Percentiles rank a stretch among this genome's conserved stretches.
These are phyloP conservation scores for Pseudozyma hubeiensis DNA, from an alignment of 1,284 basidiomycete species.

Conservation along the genomic window DNA sequence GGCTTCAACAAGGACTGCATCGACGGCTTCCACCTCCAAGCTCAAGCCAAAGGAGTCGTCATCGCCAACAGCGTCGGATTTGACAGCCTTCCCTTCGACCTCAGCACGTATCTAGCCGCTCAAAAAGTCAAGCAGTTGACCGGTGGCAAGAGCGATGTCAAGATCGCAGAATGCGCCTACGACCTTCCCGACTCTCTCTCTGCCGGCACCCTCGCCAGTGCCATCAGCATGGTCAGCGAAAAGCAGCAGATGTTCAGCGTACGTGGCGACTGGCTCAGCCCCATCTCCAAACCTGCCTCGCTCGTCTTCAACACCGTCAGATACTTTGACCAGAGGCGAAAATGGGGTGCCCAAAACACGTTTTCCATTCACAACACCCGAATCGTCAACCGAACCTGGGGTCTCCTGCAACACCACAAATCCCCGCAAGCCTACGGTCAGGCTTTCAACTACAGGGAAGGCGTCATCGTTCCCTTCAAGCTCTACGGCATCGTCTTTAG, in stretches of 20 bases:
- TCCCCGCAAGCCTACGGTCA: constrained; percentile 46
- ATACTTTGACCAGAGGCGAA: constrained; percentile 71
- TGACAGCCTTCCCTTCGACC: constrained; percentile 76
- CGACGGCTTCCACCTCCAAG: constrained; percentile 75
- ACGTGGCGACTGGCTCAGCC: constrained; percentile 41
- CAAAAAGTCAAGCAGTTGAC: constrained; percentile 71
- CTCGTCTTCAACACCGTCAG: constrained; percentile 71
- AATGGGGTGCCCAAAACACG: constrained; percentile 75
- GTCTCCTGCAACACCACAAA: constrained; percentile 73
- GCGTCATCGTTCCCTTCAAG: constrained; percentile 71
- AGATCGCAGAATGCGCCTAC: constrained; percentile 68
- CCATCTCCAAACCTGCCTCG: constrained; percentile 63
- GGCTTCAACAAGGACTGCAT: constrained; percentile 72
- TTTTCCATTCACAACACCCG: constrained; percentile 77
- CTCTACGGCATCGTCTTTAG: constrained; percentile 71
- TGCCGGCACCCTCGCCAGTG: constrained; percentile 78
- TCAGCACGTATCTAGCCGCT: constrained; percentile 74
- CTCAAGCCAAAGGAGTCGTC: constrained; percentile 76
- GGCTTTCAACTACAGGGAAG: constrained; percentile 82
- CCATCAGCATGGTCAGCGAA: constrained; percentile 70
- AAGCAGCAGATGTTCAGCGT: constrained; percentile 24
- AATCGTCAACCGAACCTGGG: constrained; percentile 83
- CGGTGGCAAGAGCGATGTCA: constrained; percentile 61
- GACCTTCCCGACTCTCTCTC: constrained; percentile 74
- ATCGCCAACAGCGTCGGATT: constrained; percentile 80